Conservation (phyloP, 179 eudicot genomes). For the Corrigiola litoralis region DNA sequence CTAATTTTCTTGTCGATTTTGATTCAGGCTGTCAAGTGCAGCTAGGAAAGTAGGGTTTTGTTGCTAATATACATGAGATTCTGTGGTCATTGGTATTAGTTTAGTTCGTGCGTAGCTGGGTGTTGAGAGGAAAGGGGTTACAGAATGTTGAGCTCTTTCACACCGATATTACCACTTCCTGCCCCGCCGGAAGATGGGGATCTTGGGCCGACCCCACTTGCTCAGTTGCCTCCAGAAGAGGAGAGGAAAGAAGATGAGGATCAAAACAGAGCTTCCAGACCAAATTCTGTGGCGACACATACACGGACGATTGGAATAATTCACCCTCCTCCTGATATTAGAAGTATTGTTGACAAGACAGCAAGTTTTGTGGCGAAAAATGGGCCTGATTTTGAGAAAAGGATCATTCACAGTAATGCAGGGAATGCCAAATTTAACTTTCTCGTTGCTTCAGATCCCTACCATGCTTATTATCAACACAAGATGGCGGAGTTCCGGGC, state of each 20-base stretch:
- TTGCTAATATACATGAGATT: constrained; percentile 1
- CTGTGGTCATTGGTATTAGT: not conserved
- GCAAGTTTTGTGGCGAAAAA: constrained; percentile 83
- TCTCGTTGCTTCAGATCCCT: constrained; percentile 73
- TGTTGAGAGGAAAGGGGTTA: not conserved
- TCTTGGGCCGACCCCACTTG: constrained; percentile 62
- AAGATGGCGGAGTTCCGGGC: constrained; percentile 68
- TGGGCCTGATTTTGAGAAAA: constrained; percentile 87
- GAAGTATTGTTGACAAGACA: constrained; percentile 84
- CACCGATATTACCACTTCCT: constrained; percentile 68
- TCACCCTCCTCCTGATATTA: constrained; percentile 88
- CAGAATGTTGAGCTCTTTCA: constrained; percentile 20
- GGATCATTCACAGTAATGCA: constrained; percentile 69
- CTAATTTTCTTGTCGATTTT: too few species aligned
- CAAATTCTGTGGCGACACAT: constrained; percentile 63
- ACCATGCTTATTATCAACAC: constrained; percentile 91
- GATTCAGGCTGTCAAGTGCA: not conserved
- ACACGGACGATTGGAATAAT: constrained; percentile 79
- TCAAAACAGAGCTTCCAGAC: constrained; percentile 24
- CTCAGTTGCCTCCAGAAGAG: constrained; percentile 52
- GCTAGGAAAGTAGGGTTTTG: not conserved
- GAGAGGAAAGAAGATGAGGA: constrained; percentile 38
- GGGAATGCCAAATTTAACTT: constrained; percentile 85
- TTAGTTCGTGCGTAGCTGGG: not conserved
- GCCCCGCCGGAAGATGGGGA: constrained; percentile 86